Conservation (phyloP, 768 basidiomycete species). For the Boletus edulis region DNA sequence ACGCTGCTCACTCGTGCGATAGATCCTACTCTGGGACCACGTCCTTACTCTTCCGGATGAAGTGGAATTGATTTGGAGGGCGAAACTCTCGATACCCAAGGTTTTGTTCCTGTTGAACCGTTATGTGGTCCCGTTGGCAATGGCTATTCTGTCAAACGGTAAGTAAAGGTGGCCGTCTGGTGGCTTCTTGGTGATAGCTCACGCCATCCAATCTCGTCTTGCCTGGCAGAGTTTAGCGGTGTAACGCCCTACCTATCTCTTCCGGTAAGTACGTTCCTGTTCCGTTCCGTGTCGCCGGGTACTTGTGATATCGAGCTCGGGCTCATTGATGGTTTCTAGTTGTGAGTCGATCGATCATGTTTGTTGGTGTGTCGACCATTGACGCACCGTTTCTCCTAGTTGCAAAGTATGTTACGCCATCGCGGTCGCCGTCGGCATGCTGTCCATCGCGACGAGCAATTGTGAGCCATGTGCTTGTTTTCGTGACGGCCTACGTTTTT, state of each 20-base stretch:
- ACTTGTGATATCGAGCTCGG: not conserved
- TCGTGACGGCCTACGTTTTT: not conserved
- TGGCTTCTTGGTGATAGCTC: not conserved
- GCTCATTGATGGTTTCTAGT: conserved; percentile 4
- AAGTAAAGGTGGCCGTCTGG: conserved; percentile 1
- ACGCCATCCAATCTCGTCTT: not conserved
- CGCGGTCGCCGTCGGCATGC: conserved; percentile 30
- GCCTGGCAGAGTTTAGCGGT: conserved; percentile 24
- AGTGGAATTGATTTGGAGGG: conserved; percentile 32
- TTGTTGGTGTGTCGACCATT: not conserved
- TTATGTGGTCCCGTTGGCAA: conserved; percentile 30
- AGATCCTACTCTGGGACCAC: conserved; percentile 36
- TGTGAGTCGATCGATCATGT: conserved; percentile 11
- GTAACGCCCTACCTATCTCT: conserved; percentile 6
- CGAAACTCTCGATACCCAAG: conserved; percentile 28
- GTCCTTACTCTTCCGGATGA: conserved; percentile 34
- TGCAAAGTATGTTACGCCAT: conserved; percentile 23
- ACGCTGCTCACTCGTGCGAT: not conserved
- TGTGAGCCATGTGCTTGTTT: conserved; percentile 24
- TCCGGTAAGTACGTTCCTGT: conserved; percentile 9
- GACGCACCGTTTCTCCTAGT: conserved; percentile 7
- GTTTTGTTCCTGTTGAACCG: conserved; percentile 34
- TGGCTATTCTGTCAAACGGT: conserved; percentile 33
- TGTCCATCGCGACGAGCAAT: conserved; percentile 36
- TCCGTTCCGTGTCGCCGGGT: too few relatives aligned